Evolutionary conservation across 1,284 basidiomycete species (phyloP).

Genomic region (Microbotryomycetes sp.): DNA sequence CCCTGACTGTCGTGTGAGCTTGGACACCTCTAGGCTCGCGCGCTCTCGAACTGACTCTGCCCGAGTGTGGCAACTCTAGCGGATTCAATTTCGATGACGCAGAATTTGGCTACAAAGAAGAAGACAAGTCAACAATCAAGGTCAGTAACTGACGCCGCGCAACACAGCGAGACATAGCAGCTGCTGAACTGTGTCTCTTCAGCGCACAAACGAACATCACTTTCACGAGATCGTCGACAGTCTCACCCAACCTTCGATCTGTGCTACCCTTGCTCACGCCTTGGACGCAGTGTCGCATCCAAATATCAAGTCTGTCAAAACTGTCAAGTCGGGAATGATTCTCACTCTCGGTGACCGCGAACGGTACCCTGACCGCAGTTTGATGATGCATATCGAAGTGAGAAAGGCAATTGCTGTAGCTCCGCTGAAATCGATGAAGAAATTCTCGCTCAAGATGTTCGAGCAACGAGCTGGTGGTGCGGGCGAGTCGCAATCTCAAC

Average conservation of each 20-base stretch:
- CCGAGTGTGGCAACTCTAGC: no score
- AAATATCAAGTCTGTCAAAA: slow-evolving; percentile 61
- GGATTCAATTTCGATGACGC: slow-evolving; percentile 82
- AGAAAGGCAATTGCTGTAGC: slow-evolving; percentile 75
- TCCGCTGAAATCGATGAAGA: slow-evolving; percentile 72
- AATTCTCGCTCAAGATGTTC: slow-evolving; percentile 51
- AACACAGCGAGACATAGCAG: no score
- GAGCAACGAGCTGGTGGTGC: slow-evolving; percentile 40
- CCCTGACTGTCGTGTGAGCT: slow-evolving; percentile 38
- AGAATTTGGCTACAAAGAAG: slow-evolving; percentile 56
- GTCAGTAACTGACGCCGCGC: no score
- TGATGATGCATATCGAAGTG: slow-evolving; percentile 67
- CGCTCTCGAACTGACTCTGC: neutral
- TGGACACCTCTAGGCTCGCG: neutral
- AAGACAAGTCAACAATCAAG: slow-evolving; percentile 64
- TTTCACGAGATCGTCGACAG: slow-evolving; percentile 54
- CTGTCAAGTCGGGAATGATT: slow-evolving; percentile 55
- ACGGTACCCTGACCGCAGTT: slow-evolving; percentile 57
- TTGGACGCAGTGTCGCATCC: slow-evolving; percentile 63
- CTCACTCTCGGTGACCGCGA: slow-evolving; percentile 70
- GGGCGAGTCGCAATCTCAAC: neutral
- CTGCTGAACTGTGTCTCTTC: no score
- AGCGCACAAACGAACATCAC: slow-evolving; percentile 74
- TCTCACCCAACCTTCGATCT: slow-evolving; percentile 46
- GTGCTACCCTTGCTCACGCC: slow-evolving; percentile 67